phyloP scores from a whole-genome alignment of 2,329 filamentous ascomycete species.

The Nemania sp. region DNA sequence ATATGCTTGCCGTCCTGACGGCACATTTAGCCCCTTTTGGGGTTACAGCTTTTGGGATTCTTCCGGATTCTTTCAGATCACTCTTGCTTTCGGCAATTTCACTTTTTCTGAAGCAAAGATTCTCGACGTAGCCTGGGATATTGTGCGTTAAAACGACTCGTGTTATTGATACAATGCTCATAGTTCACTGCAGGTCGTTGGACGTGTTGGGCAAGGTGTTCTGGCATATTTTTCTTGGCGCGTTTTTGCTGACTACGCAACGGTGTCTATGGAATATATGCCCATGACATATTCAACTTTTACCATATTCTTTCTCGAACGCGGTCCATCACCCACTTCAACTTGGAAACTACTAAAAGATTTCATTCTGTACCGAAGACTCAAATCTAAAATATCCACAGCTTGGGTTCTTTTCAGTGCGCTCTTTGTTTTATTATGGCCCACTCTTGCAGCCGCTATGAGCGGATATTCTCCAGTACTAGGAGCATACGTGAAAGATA shows the following conservation, averaged over 20 bases:
- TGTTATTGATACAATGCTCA: neutral
- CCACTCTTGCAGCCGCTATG: constrained; percentile 37
- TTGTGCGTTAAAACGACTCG: constrained; percentile 12
- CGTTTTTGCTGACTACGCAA: constrained; percentile 34
- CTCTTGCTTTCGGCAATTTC: constrained; percentile 21
- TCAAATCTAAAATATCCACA: constrained; percentile 31
- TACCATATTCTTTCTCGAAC: constrained; percentile 31
- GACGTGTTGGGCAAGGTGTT: constrained; percentile 34
- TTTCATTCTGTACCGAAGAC: constrained; percentile 23
- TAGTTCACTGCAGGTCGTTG: constrained; percentile 30
- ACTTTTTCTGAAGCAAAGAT: constrained; percentile 22
- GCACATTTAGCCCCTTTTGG: constrained; percentile 13
- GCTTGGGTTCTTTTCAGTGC: constrained; percentile 32
- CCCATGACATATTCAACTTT: constrained; percentile 37
- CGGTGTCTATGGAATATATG: constrained; percentile 30
- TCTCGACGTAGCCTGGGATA: constrained; percentile 26
- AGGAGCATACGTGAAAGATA: constrained; percentile 29
- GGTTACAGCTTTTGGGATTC: constrained; percentile 20
- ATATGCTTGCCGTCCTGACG: constrained; percentile 23
- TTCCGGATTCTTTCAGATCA: constrained; percentile 27
- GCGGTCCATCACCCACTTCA: constrained; percentile 27
- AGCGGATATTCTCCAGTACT: constrained; percentile 35
- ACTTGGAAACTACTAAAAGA: constrained; percentile 24
- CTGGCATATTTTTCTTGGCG: constrained; percentile 37
- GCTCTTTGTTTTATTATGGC: constrained; percentile 35